Evolutionary conservation across 2,329 filamentous ascomycete genomes (phyloP).

Genomic region (Xylariaceae sp.): DNA sequence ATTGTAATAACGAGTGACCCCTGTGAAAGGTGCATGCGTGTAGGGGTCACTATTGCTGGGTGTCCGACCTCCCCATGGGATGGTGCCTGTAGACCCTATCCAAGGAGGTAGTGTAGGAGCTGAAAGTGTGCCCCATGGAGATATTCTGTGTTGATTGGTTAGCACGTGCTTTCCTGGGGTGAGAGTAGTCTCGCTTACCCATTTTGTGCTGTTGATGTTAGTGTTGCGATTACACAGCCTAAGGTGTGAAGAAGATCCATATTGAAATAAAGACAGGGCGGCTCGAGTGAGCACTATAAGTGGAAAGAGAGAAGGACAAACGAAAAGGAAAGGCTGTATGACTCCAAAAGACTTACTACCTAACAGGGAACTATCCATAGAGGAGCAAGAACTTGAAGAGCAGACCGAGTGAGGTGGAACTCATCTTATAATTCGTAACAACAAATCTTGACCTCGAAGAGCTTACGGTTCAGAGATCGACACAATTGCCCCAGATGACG

Average conservation of each 20-base stretch:
- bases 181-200: slow-evolving; percentile 22
- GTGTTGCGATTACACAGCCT: slow-evolving; percentile 17
- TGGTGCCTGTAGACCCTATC: slow-evolving; percentile 16
- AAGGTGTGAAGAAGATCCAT: slow-evolving; percentile 24
- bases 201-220: slow-evolving; percentile 25
- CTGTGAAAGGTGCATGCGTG: slow-evolving; percentile 45
- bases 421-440: no score
- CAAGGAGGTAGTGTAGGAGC: slow-evolving; percentile 30
- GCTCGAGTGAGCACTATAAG: slow-evolving; percentile 19
- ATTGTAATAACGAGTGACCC: slow-evolving; percentile 52
- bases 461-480: no score
- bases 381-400: no score
- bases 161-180: neutral
- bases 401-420: no score
- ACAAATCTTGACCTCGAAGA: no score
- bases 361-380: slow-evolving; percentile 7
- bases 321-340: slow-evolving; percentile 7
- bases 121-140: slow-evolving; percentile 32
- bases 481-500: no score
- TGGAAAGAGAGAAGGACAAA: slow-evolving; percentile 10
- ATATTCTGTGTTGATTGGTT: slow-evolving; percentile 22
- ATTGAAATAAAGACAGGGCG: slow-evolving; percentile 24
- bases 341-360: slow-evolving; percentile 10
- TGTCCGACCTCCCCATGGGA: slow-evolving; percentile 48
- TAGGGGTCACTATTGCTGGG: slow-evolving; percentile 48